A percentile compares a stretch with the other conserved stretches of the same genome.
phyloP scores from a whole-genome alignment of 108 stramenopile species.

The Nitzschia sp. region DNA sequence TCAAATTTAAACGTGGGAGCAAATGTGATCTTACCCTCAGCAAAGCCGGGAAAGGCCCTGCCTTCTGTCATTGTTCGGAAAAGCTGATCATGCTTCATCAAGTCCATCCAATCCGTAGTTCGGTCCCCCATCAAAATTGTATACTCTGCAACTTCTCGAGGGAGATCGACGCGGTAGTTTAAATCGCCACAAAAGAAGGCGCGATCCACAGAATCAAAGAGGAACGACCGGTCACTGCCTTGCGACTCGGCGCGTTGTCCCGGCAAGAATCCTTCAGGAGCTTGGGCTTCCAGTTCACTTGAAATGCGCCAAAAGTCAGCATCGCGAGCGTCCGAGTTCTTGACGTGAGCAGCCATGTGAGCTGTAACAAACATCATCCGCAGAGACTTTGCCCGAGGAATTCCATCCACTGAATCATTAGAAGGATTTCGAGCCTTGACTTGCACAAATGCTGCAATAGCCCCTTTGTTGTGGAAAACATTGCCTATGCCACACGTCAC shows the following conservation, averaged over 20 bases:
- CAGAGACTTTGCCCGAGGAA: conserved; percentile 46
- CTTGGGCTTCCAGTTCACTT: conserved; percentile 79
- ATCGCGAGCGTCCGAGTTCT: conserved; percentile 82
- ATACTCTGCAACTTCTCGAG: conserved; percentile 69
- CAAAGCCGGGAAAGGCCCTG: conserved; percentile 70
- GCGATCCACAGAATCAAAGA: conserved; percentile 75
- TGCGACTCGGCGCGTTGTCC: conserved; percentile 28
- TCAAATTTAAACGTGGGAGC: conserved; percentile 90
- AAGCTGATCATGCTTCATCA: conserved; percentile 81
- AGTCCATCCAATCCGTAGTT: background rate
- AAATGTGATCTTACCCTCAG: conserved; percentile 79
- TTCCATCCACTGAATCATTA: background rate
- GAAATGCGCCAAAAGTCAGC: conserved; percentile 85
- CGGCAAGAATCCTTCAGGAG: conserved; percentile 70
- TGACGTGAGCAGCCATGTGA: conserved; percentile 89
- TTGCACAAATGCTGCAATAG: conserved; percentile 79
- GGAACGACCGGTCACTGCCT: conserved; percentile 31
- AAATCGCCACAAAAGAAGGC: conserved; percentile 87
- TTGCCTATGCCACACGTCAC: conserved; percentile 91
- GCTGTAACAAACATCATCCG: conserved; percentile 78
- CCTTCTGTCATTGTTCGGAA: conserved; percentile 59
- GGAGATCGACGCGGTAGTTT: conserved; percentile 83
- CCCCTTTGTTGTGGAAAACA: conserved; percentile 92
- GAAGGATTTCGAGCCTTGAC: conserved; percentile 44
- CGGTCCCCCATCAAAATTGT: conserved; percentile 32